Evolutionary conservation across 768 basidiomycete genomes (phyloP).

Genomic region (Cubamyces sp.): DNA sequence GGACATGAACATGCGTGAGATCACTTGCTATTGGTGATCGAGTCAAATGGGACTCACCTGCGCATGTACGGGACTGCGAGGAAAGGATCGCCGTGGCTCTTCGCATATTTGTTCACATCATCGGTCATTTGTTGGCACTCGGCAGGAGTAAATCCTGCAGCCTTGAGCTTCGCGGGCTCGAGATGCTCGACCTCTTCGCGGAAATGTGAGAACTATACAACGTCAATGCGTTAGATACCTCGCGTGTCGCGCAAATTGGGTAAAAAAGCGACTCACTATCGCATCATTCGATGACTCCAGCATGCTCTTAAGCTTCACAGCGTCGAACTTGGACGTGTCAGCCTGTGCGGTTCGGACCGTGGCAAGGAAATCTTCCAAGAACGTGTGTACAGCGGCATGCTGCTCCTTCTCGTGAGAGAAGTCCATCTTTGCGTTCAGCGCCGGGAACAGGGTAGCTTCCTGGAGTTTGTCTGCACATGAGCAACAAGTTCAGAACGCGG

Average conservation of each 20-base stretch:
- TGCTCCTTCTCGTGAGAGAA: conserved; percentile 42
- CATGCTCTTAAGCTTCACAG: conserved; percentile 31
- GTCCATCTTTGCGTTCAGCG: conserved; percentile 42
- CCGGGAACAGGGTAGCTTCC: conserved; percentile 43
- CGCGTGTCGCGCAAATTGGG: no score
- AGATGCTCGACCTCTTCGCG: conserved; percentile 44
- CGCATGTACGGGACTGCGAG: conserved; percentile 42
- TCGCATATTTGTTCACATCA: conserved; percentile 37
- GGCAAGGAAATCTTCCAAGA: conserved; percentile 34
- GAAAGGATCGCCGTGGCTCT: conserved; percentile 40
- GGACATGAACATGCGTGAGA: no score
- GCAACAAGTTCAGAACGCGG: not conserved
- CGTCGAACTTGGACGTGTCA: conserved; percentile 38
- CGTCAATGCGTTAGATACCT: no score
- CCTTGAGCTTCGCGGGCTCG: conserved; percentile 35
- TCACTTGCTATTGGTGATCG: not conserved
- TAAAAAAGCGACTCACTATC: conserved; percentile 33
- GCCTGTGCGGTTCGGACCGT: conserved; percentile 32
- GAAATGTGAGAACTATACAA: conserved; percentile 39
- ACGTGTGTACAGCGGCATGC: conserved; percentile 40
- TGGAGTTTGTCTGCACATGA: conserved; percentile 3
- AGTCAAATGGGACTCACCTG: conserved; percentile 31
- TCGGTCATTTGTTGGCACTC: conserved; percentile 37
- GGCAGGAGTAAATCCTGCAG: conserved; percentile 30
- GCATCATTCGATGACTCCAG: conserved; percentile 37